Percentiles rank a stretch among this genome's conserved stretches.
These are phyloP conservation scores for Pleurotus cornucopiae DNA, from an alignment of 768 basidiomycete genomes.

Conservation along the genomic window DNA sequence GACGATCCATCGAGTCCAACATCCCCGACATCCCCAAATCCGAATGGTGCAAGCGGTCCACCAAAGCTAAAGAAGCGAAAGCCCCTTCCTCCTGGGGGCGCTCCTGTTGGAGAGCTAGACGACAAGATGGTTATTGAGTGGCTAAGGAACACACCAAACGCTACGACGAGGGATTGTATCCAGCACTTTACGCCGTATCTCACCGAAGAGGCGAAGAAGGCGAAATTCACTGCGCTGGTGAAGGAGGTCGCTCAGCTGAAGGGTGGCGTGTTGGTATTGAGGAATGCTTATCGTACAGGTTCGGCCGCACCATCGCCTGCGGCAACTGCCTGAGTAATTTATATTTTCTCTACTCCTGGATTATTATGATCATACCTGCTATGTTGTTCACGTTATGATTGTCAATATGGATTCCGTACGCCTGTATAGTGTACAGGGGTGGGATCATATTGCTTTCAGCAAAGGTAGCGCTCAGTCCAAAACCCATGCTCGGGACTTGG, in stretches of 20 bases:
- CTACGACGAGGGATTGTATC: slow-evolving; percentile 77
- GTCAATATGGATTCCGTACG: too few species aligned
- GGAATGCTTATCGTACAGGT: slow-evolving; percentile 32
- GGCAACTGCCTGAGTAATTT: slow-evolving; percentile 8
- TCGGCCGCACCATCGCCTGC: slow-evolving; percentile 33
- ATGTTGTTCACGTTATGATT: too few species aligned
- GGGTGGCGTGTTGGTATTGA: slow-evolving; percentile 57
- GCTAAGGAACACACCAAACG: slow-evolving; percentile 63
- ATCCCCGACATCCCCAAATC: slow-evolving; percentile 26
- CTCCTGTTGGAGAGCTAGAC: slow-evolving; percentile 56
- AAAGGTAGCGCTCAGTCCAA: too few species aligned
- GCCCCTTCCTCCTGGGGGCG: slow-evolving; percentile 25
- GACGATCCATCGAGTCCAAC: slow-evolving; percentile 27
- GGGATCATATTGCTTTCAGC: too few species aligned
- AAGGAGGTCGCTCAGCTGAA: slow-evolving; percentile 76
- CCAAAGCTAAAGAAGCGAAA: slow-evolving; percentile 58
- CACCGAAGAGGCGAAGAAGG: slow-evolving; percentile 65
- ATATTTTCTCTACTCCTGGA: neutral
- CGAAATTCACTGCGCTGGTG: slow-evolving; percentile 72
- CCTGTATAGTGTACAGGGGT: too few species aligned
- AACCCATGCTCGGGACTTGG: too few species aligned
- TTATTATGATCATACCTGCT: too few species aligned
- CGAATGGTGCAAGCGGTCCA: slow-evolving; percentile 42
- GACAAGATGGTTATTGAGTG: slow-evolving; percentile 69
- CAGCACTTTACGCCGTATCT: slow-evolving; percentile 75